Evolutionary conservation across 2,329 filamentous ascomycete species (phyloP), one percentile per base, ranked within the genome.

Genomic region (Fusarium domesticum): DNA sequence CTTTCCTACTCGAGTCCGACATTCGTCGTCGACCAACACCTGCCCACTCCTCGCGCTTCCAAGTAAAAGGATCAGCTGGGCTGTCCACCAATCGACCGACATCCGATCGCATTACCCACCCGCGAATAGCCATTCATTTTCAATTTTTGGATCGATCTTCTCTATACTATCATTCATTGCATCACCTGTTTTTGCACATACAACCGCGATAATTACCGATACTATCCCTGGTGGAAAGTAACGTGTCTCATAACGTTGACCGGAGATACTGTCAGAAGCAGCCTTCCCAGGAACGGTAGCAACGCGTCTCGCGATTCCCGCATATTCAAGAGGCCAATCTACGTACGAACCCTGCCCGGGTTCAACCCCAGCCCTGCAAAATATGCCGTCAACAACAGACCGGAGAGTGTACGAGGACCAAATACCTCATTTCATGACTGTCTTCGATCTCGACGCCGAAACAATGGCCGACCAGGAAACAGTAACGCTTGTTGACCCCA

Each of bases 341-440:
- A 37, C 42, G 17, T 34, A 39, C 40, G 47, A 20, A 35, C n/a
- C 35, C 35, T 32, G 20, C n/a, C 30, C 16, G 28, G 30, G 25
- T 36, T 43, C 46, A 37, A 33, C 25, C 46, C 25, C 20, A 34
- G 39, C 30, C 48, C 18, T 31, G 20, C 34, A 51, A 51, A 80
- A 68, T 51, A 84, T 84, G 80, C 78, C 79, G 66, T 82, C 80
- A 58, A 77, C 81, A 54, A 74, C 80, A 46, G 73, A 78, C 41
- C 72, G 80, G 57, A 76, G 78, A 65, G 65, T 82, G 58, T 83
- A 81, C 64, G 80, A 84, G 72, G 81, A 84, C 62, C 81, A 84
- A 66, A 84, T 88, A 74, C 84, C 84, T 63, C 82, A 84, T 17
- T 86, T 88, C 60, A 87, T 86, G 83, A 84, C 84, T 45, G 84